Evolutionary conservation across 169 alveolate genomes (phyloP).

Genomic region (Theileria sp.): DNA sequence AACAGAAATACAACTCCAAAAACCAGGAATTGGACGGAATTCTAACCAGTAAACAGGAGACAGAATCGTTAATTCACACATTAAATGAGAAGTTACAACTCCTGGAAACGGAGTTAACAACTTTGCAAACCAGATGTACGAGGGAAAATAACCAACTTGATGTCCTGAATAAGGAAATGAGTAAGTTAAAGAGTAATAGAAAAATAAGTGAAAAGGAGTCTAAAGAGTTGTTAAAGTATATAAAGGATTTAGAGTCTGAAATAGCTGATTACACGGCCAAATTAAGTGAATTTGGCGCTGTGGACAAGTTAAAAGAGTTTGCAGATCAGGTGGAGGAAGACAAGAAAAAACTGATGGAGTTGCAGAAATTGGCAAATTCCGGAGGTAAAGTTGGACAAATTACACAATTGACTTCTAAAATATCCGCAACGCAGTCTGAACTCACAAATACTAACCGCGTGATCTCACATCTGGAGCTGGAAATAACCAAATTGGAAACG

Average conservation of each 20-base stretch:
- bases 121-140: conserved; percentile 44
- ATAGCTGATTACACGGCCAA: conserved; percentile 50
- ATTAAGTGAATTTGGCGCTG: conserved; percentile 20
- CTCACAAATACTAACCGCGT: not conserved
- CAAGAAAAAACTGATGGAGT: not conserved
- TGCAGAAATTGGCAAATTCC: conserved; percentile 6
- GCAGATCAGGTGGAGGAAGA: conserved; percentile 6
- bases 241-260: conserved; percentile 62
- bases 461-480: not conserved
- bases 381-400: conserved; percentile 6
- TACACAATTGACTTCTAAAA: not conserved
- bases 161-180: conserved; percentile 65
- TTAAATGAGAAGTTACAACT: conserved; percentile 64
- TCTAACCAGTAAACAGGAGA: conserved; percentile 41
- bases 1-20: conserved; percentile 51
- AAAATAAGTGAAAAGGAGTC: conserved; percentile 61
- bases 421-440: not conserved
- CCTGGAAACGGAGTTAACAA: conserved; percentile 35
- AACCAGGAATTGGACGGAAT: conserved; percentile 61
- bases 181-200: conserved; percentile 64
- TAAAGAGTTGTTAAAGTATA: conserved; percentile 62
- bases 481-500: not conserved
- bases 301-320: conserved; percentile 19
- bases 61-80: conserved; percentile 48
- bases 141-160: conserved; percentile 61